Conservation (phyloP, 2,329 filamentous ascomycete genomes). For the Drechslerella coelobrocha region DNA sequence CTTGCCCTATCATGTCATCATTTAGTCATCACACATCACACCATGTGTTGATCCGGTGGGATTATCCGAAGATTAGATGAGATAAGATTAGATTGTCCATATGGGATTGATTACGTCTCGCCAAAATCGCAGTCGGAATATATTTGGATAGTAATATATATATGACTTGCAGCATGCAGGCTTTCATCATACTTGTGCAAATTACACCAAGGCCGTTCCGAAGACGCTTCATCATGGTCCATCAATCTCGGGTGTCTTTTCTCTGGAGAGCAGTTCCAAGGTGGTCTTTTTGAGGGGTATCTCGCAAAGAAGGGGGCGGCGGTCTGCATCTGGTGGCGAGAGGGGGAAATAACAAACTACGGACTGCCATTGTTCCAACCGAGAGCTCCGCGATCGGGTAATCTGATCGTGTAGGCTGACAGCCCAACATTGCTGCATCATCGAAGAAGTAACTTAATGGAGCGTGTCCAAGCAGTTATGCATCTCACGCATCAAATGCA, state of each 20-base stretch:
- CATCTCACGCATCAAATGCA: slow-evolving; percentile 6
- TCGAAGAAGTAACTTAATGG: neutral
- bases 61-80: slow-evolving; percentile 15
- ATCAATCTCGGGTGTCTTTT: no score
- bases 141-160: no score
- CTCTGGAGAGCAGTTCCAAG: no score
- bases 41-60: slow-evolving; percentile 1
- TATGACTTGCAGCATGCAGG: no score
- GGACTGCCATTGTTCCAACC: slow-evolving; percentile 24
- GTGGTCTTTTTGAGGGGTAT: neutral
- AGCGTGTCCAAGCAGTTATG: neutral
- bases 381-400: slow-evolving; percentile 49
- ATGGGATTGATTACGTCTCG: neutral
- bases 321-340: neutral
- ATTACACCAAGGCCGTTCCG: no score
- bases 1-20: neutral
- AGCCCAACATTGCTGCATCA: slow-evolving; percentile 5
- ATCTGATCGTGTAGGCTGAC: slow-evolving; percentile 8
- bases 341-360: slow-evolving; percentile 2
- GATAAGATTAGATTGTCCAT: slow-evolving; percentile 44
- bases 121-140: slow-evolving; percentile 5
- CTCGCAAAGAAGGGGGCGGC: neutral
- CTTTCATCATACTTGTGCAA: no score
- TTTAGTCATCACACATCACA: neutral
- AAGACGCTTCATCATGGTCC: no score